These are phyloP conservation scores for Phytophthora tentaculata DNA, from an alignment of 352 stramenopile genomes.

Conservation along the genomic window DNA sequence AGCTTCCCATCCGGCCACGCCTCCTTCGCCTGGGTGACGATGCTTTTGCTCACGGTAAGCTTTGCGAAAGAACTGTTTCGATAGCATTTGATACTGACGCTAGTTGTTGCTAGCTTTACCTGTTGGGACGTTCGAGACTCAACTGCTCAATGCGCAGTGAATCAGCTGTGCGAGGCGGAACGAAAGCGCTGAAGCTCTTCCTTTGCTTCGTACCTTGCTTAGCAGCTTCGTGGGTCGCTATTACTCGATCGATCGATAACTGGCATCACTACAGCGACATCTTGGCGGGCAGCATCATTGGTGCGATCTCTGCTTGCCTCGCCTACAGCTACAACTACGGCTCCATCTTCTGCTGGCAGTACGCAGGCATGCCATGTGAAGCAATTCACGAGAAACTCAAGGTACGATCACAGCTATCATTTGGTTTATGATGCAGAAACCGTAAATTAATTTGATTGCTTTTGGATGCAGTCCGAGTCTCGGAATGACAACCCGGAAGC, in stretches of 20 bases:
- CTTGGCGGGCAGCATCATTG: conserved; percentile 68
- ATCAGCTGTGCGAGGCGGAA: conserved; percentile 46
- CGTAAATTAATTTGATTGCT: background rate
- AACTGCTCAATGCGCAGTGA: conserved; percentile 57
- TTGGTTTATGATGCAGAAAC: background rate
- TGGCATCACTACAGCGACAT: conserved; percentile 87
- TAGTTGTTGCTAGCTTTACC: conserved; percentile 52
- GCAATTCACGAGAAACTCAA: conserved; percentile 50
- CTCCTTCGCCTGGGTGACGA: conserved; percentile 78
- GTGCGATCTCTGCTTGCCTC: conserved; percentile 43
- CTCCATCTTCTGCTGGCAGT: conserved; percentile 62
- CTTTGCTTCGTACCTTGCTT: conserved; percentile 66
- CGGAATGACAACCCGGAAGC: conserved; percentile 9
- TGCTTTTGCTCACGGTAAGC: conserved; percentile 79
- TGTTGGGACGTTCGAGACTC: conserved; percentile 70
- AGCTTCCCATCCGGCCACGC: conserved; percentile 85
- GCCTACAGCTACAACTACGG: conserved; percentile 76
- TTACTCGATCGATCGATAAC: conserved; percentile 83
- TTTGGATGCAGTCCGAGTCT: conserved; percentile 16
- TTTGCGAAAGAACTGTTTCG: background rate
- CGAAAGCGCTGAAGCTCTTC: conserved; percentile 70
- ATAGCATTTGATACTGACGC: conserved; percentile 2
- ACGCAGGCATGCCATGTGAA: conserved; percentile 59
- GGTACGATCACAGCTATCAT: conserved; percentile 26
- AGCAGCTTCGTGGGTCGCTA: conserved; percentile 65